Conservation (phyloP, 2,329 filamentous ascomycete genomes). For the Mycosphaerelloides madeirae region DNA sequence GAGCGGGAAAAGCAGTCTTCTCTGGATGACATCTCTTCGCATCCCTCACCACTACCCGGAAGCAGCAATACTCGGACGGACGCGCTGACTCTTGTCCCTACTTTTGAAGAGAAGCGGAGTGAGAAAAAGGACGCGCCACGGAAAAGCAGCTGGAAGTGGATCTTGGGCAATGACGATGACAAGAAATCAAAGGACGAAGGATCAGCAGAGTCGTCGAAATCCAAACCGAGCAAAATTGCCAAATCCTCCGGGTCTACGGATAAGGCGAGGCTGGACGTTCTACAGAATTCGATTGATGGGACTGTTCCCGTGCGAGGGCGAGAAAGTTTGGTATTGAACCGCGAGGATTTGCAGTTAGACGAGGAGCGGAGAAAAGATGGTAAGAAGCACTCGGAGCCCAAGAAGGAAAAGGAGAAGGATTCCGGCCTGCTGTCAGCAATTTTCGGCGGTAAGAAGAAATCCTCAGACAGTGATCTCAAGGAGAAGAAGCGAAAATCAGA, state of each 20-base stretch:
- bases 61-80: slow-evolving; percentile 66
- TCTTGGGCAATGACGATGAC: slow-evolving; percentile 63
- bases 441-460: slow-evolving; percentile 76
- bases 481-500: slow-evolving; percentile 63
- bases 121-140: slow-evolving; percentile 59
- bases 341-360: slow-evolving; percentile 68
- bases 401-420: slow-evolving; percentile 75
- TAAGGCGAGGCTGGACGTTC: slow-evolving; percentile 74
- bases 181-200: slow-evolving; percentile 54
- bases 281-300: slow-evolving; percentile 80
- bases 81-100: slow-evolving; percentile 74
- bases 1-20: slow-evolving; percentile 36
- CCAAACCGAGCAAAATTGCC: slow-evolving; percentile 42
- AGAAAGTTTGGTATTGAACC: slow-evolving; percentile 79
- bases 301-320: slow-evolving; percentile 51
- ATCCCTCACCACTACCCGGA: slow-evolving; percentile 65
- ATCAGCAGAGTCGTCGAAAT: slow-evolving; percentile 32
- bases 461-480: slow-evolving; percentile 61
- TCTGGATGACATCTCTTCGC: slow-evolving; percentile 61
- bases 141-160: slow-evolving; percentile 84
- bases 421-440: slow-evolving; percentile 83
- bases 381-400: slow-evolving; percentile 63
- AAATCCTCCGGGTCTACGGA: slow-evolving; percentile 62
- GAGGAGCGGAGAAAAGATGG: slow-evolving; percentile 80
- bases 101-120: slow-evolving; percentile 68